Conservation (phyloP, 2,329 filamentous ascomycete species). For the Penicillium sp. region DNA sequence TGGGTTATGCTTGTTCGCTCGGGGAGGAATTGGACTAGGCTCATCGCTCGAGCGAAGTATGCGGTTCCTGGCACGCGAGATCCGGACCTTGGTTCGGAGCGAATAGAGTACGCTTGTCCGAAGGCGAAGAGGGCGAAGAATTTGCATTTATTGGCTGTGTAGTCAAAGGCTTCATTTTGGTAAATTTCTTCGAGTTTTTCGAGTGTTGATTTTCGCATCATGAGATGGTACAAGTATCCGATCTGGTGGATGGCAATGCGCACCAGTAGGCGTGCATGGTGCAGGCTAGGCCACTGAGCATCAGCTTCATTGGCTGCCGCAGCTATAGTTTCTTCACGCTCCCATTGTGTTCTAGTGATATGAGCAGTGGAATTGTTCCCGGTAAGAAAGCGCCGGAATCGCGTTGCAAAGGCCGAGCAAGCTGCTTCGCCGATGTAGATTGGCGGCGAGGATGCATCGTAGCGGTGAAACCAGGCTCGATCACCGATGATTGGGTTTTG, state of each 20-base stretch:
- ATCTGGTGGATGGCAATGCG: slow-evolving; percentile 39
- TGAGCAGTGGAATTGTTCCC: slow-evolving; percentile 32
- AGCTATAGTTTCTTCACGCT: slow-evolving; percentile 31
- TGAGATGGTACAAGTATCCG: slow-evolving; percentile 36
- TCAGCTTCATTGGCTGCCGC: slow-evolving; percentile 28
- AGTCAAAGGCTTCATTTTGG: slow-evolving; percentile 31
- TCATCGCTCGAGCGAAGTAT: slow-evolving; percentile 45
- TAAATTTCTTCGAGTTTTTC: slow-evolving; percentile 41
- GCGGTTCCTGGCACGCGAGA: slow-evolving; percentile 43
- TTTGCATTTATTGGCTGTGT: slow-evolving; percentile 42
- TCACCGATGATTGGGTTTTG: slow-evolving; percentile 37
- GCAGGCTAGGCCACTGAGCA: slow-evolving; percentile 36
- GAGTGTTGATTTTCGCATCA: slow-evolving; percentile 38
- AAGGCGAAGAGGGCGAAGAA: slow-evolving; percentile 48
- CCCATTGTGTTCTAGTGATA: slow-evolving; percentile 36
- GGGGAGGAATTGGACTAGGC: slow-evolving; percentile 42
- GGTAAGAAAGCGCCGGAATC: slow-evolving; percentile 37
- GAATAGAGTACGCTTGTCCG: slow-evolving; percentile 46
- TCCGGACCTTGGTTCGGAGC: slow-evolving; percentile 33
- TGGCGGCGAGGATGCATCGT: slow-evolving; percentile 35
- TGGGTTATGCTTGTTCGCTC: slow-evolving; percentile 47
- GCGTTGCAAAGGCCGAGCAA: slow-evolving; percentile 41
- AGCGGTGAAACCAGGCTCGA: slow-evolving; percentile 37
- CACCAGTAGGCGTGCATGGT: slow-evolving; percentile 37
- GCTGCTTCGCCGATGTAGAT: slow-evolving; percentile 41